A percentile compares a stretch with the other conserved stretches of the same genome.
phyloP scores from a whole-genome alignment of 2,329 filamentous ascomycete genomes.

The Epichloe typhina region DNA sequence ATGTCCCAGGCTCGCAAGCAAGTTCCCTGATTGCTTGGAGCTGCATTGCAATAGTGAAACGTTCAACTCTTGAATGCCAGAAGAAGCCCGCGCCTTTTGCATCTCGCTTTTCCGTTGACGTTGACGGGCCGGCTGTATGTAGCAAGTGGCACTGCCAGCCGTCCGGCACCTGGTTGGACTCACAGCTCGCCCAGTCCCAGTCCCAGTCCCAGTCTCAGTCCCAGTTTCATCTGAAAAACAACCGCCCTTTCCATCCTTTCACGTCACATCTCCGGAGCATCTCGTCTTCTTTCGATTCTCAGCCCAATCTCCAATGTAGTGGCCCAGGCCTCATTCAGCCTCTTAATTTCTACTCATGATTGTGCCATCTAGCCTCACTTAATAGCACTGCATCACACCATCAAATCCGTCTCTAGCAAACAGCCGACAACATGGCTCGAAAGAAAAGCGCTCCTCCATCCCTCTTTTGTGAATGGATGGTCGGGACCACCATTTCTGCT shows the following conservation, averaged over 20 bases:
- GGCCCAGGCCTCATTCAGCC: background rate
- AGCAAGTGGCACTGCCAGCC: background rate
- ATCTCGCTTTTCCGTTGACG: background rate
- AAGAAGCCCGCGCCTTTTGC: background rate
- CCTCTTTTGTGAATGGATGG: conserved; percentile 27
- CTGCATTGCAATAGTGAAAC: no score
- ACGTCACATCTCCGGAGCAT: background rate
- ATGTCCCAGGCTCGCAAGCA: no score
- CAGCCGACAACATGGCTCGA: background rate
- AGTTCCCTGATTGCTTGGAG: no score
- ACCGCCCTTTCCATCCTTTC: background rate
- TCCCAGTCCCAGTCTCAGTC: no score
- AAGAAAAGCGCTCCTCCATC: background rate
- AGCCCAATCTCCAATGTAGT: no score
- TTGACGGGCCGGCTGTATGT: background rate
- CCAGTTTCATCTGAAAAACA: no score
- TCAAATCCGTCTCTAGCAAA: background rate
- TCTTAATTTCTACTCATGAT: background rate
- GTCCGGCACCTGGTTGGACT: background rate
- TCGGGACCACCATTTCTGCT: conserved; percentile 22
- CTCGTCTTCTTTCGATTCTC: background rate
- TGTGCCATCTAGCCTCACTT: background rate
- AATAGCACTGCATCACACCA: background rate
- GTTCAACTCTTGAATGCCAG: background rate
- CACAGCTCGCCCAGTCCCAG: background rate